A percentile compares a stretch with the other conserved stretches of the same genome.
Evolutionary conservation across 169 alveolate species (phyloP).

Genomic region (Blepharisma undulans): DNA sequence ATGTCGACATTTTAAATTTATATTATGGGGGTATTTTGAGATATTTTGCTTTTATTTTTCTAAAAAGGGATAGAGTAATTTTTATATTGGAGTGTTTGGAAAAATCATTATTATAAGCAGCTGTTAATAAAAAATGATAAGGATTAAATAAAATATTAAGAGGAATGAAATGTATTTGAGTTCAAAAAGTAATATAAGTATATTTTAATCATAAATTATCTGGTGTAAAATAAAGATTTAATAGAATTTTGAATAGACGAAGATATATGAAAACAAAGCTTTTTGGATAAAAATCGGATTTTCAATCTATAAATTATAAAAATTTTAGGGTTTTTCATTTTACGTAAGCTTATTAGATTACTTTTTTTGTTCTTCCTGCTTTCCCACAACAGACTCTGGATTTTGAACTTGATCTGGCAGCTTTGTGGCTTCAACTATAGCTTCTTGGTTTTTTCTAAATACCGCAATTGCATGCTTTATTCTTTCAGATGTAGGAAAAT

Average conservation of each 20-base stretch:
- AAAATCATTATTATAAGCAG: too few relatives aligned
- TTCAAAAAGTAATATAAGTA: too few relatives aligned
- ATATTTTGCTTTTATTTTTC: not conserved
- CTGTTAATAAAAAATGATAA: too few relatives aligned
- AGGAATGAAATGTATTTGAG: too few relatives aligned
- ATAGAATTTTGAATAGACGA: too few relatives aligned
- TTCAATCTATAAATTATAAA: too few relatives aligned
- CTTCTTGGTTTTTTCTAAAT: constrained; percentile 14
- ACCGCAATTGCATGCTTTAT: constrained; percentile 11
- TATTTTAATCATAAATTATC: not conserved
- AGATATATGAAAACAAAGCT: too few relatives aligned
- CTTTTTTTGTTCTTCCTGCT: not conserved
- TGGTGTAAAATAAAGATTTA: not conserved
- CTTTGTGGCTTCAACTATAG: not conserved
- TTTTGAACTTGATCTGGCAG: not conserved
- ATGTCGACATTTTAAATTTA: constrained; percentile 10
- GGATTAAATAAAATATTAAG: too few relatives aligned
- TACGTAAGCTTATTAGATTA: not conserved
- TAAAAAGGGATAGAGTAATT: not conserved
- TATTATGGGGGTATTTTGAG: not conserved
- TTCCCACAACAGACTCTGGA: not conserved
- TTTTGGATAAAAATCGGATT: too few relatives aligned
- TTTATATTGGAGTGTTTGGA: not conserved
- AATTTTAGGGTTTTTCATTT: not conserved
- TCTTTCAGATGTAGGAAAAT: constrained; percentile 26